phyloP scores from a whole-genome alignment of 495 filamentous ascomycete species.

The Lindgomyces ingoldianus region DNA sequence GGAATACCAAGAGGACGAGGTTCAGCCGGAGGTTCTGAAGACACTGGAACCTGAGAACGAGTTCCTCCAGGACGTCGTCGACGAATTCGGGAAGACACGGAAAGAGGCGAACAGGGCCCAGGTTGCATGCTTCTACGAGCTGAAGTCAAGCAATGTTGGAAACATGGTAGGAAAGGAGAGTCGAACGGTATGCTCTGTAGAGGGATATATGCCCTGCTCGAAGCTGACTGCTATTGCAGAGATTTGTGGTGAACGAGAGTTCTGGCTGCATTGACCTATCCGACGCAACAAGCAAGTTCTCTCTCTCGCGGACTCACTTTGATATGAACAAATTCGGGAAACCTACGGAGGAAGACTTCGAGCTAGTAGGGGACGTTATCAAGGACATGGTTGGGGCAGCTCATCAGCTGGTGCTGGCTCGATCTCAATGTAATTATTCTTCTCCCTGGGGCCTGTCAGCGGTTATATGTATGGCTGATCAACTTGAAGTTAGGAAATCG shows the following conservation, averaged over 20 bases:
- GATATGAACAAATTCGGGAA: slow-evolving; percentile 36
- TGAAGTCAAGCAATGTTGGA: slow-evolving; percentile 24
- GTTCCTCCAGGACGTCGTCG: neutral
- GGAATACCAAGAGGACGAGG: neutral
- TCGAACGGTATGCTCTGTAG: neutral
- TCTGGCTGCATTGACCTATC: slow-evolving; percentile 27
- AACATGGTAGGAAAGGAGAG: slow-evolving; percentile 2
- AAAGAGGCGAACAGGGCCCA: neutral
- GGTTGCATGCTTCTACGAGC: slow-evolving; percentile 28
- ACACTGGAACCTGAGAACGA: neutral
- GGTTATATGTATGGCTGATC: too few relatives aligned
- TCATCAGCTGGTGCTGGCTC: too few relatives aligned
- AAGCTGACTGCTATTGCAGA: neutral
- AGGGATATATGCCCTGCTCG: neutral
- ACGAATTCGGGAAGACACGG: neutral
- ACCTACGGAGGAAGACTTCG: slow-evolving; percentile 32
- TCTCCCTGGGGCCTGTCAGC: too few relatives aligned
- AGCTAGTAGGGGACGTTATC: too few relatives aligned
- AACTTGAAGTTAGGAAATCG: too few relatives aligned
- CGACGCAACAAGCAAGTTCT: slow-evolving; percentile 19
- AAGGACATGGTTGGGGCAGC: too few relatives aligned
- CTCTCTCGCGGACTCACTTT: slow-evolving; percentile 31
- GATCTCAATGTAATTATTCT: too few relatives aligned
- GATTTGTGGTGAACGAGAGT: slow-evolving; percentile 32
- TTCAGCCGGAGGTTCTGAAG: neutral